Evolutionary conservation across 2,329 filamentous ascomycete genomes (phyloP), one percentile per base, ranked within the genome.

Genomic region (Pseudogymnoascus pannorum): DNA sequence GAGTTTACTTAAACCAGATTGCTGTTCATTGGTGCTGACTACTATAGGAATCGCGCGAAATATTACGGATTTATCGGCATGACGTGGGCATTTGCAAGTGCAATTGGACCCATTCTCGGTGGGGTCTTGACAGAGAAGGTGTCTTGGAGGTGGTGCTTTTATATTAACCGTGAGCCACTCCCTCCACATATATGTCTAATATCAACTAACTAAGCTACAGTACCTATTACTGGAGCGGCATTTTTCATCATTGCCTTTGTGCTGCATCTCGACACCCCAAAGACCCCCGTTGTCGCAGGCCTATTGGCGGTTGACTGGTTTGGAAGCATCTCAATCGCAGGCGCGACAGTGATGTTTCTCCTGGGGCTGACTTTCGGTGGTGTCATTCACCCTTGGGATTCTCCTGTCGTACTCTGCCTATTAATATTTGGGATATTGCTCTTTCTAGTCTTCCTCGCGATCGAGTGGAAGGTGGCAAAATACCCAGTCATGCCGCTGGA

Each of bases 361-460:
- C 84, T 96, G 42, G 92, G 91, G 0, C 82, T 96, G 9, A 88
- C 95, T 70, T 91, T 93, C 64, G 92, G 92, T 60, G 92, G 91
- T 57, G 82, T 91, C 59, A 79, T 80, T 20, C 84, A 83, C 65
- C 87, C 92, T 1, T 91, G 71, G 71, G 38, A 57, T 20, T 72
- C 70, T 9, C 64, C 66, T 4, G 69, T 61, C 5, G 71, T 72
- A 2, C 66, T 72, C 42, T 72, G 70, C 62, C 58, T 72, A 82
- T 87, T 59, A 85, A 89, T 59, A 79, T 90, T 44, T 81, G 87
- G 58, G 84, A 70, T 83, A 22, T 61, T 88, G 26, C 76, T 81
- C 4, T 80, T 89, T 2, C 61, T 64, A 1, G 62, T 71, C 4
- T 96, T 96, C 73, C 75, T 87, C 65, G 54, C 91, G 20, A 85